Base-by-base conservation (phyloP, 305 asterid species). In the Fraxinus baroniana region DNA sequence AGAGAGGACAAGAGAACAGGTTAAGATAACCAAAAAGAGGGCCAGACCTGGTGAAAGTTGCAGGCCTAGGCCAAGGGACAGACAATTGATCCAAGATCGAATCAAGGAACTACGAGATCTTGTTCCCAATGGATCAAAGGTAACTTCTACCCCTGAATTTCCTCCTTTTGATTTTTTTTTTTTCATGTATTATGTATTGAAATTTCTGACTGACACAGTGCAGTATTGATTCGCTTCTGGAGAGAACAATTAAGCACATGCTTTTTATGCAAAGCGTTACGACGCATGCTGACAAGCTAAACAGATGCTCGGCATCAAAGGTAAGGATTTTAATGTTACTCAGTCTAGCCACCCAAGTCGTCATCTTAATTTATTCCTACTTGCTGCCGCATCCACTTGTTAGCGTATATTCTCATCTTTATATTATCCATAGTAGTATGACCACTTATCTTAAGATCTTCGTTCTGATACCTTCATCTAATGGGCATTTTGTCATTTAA, bases 51-150 rank as follows among this genome's bases (percentile, higher is more conserved):
- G 99, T 83, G 98, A 93, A 90, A 94, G 95, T 80, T 84, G 92
- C 89, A 92, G 99, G 86, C 98, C 99, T 55, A 55, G 99, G 87
- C 99, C 99, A 75, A 91, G 98, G 88, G 99, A 96, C 77, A 90
- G 99, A 87, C 99, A 96, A 74, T 86, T 96, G 92, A 96, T 96
- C 89, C 99, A 96, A 91, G 99, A 96, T 82, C 93, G 99, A 70
- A 93, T 94, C 81, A 95, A 94, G 91, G 99, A 96, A 88, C 83
- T 96, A 86, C 89, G 99, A 1, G 99, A 93, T 80, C 95, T 96
- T 79, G 93, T 96, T 79, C 98, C 98, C 28, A 94, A 85, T 86
- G 98, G 98, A 86, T 92, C 98, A 4, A 96, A 96, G 97, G 99
- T 96, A 88, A 87, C 82, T 77, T 79, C 0, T 62, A 32, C 22